These are phyloP conservation scores for Rubroboletus pulcherrimus DNA, from an alignment of 768 basidiomycete genomes.

Conservation along the genomic window DNA sequence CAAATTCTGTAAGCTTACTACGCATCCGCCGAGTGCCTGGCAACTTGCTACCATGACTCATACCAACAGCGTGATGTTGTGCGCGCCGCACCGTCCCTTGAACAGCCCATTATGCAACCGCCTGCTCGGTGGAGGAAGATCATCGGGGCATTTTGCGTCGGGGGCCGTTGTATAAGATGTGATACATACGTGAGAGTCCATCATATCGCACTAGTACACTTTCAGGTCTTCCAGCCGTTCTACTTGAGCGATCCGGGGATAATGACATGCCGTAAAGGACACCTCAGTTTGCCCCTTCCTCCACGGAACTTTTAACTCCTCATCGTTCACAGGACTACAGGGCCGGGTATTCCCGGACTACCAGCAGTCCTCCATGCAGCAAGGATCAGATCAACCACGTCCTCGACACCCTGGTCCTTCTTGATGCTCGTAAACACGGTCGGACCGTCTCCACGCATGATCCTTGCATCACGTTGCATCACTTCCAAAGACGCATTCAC, in stretches of 20 bases:
- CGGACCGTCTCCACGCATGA: conserved; percentile 93
- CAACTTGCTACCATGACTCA: neutral
- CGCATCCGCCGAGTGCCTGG: neutral
- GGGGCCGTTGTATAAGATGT: neutral
- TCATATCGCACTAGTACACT: neutral
- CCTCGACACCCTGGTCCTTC: conserved; percentile 72
- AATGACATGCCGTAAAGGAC: conserved; percentile 4
- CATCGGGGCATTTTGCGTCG: neutral
- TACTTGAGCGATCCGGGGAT: neutral
- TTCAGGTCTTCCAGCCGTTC: conserved; percentile 7
- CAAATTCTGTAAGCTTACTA: neutral
- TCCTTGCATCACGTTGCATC: conserved; percentile 88
- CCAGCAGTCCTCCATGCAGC: conserved; percentile 87
- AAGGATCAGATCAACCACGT: conserved; percentile 75
- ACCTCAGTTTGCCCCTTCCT: neutral
- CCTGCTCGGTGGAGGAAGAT: neutral
- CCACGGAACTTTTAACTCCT: neutral
- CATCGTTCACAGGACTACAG: conserved; percentile 25
- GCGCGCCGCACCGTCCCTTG: conserved; percentile 6
- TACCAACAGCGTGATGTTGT: neutral
- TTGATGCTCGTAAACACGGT: conserved; percentile 89
- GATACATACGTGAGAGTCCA: conserved; percentile 8
- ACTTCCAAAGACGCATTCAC: conserved; percentile 92
- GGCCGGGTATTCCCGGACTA: conserved; percentile 58
- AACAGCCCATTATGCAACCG: neutral